Evolutionary conservation across 2,329 filamentous ascomycete genomes (phyloP), one percentile per base, ranked within the genome.

Genomic region (Cladosporium sp.): DNA sequence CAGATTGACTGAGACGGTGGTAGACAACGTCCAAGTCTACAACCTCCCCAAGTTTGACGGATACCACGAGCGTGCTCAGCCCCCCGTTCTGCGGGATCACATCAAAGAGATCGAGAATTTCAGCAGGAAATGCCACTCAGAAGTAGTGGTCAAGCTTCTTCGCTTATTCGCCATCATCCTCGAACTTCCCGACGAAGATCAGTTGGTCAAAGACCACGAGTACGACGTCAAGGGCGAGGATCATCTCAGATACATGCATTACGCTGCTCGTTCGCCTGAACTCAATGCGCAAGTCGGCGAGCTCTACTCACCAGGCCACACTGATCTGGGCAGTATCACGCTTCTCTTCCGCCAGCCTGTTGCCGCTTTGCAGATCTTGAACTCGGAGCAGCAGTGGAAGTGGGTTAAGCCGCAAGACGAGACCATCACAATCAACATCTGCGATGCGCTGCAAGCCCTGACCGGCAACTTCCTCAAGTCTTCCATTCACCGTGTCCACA

Each of bases 81-180:
- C 60, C 14, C 49, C 60, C 1, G 60, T 63, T 11, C 72, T 88
- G 0, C 21, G 72, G 81, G 23, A 83, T 0, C 77, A 86, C 65
- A 79, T 84, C 10, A 71, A 80, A 0, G 84, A 88, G 67, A 87
- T 89, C 62, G 85, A 89, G 69, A 67, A 70, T 0, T 88, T 89
- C 72, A 81, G 78, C 63, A 79, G 77, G 7, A 74, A 80, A 33
- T 77, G 81, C 16, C 86, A 88, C 64, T 77, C 83, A 1, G 82
- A 87, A 50, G 81, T 88, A 2, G 82, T 88, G 0, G 78, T 84
- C 4, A 83, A 83, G 29, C 78, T 90, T 0, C 81, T 89, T 11
- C 81, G 82, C 0, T 82, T 89, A 1, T 86, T 89, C 62, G 87
- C 87, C 5, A 81, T 88, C 40, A 79, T 89, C 0, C 80, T 89